These are phyloP conservation scores for Aspergillus incahuasiensis DNA, from an alignment of 495 filamentous ascomycete species.

Conservation along the genomic window DNA sequence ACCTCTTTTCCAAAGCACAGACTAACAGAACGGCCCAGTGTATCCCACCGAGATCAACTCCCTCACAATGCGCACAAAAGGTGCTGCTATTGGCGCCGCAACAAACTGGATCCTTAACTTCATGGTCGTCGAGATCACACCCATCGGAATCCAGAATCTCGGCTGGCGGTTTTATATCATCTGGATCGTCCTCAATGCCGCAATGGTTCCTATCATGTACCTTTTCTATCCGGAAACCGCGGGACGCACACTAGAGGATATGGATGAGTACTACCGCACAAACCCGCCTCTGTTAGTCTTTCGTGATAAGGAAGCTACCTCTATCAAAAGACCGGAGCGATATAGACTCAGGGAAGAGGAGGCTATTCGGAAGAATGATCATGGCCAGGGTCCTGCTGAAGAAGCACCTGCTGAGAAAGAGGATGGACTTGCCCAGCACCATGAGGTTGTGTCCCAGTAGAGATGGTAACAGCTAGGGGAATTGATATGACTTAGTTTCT, in stretches of 20 bases:
- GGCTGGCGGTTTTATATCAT: conserved; percentile 56
- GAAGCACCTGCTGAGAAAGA: neutral
- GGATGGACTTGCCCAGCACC: neutral
- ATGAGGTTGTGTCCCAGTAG: neutral
- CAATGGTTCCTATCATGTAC: conserved; percentile 54
- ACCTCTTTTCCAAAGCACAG: neutral
- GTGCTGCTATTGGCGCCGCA: conserved; percentile 48
- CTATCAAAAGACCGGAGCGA: conserved; percentile 23
- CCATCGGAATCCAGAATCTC: conserved; percentile 47
- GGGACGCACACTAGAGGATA: conserved; percentile 41
- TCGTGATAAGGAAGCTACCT: conserved; percentile 32
- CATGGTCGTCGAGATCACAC: conserved; percentile 59
- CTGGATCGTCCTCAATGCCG: conserved; percentile 52
- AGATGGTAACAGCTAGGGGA: neutral
- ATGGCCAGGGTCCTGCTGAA: neutral
- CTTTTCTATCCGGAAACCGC: conserved; percentile 55
- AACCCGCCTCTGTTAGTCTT: conserved; percentile 33
- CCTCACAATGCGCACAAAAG: conserved; percentile 53
- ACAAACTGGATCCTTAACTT: conserved; percentile 60
- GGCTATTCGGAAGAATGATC: neutral
- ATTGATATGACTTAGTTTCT: too few species aligned
- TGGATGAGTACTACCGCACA: conserved; percentile 40
- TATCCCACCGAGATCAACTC: conserved; percentile 48
- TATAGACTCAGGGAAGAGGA: conserved; percentile 15
- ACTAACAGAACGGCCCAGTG: neutral